Evolutionary conservation across 805 yeast genomes (phyloP), one percentile per base, ranked within the genome.

Genomic region (Lipomyces spencermartinsiae): DNA sequence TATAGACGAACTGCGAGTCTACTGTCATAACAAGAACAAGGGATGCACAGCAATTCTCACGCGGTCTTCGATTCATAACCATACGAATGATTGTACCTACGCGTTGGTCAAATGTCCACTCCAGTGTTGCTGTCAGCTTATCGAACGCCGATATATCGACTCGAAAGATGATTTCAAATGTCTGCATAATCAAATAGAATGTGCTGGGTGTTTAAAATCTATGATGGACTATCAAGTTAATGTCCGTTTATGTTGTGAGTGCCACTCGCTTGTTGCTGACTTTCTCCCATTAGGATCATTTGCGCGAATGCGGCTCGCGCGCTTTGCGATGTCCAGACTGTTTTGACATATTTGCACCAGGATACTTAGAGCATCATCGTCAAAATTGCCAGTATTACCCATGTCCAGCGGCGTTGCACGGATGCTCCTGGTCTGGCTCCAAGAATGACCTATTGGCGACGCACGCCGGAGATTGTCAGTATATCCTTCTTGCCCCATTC

Each of bases 351-450:
- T 43, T 43, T n/a, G 22, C 49, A 0, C 49, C 49, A 9, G 49
- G 49, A 43, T 43, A 16, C 49, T 43, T 43, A n/a, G 49, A 43
- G 49, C 49, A 16, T 43, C 49, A 43, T 5, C 49, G 49, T n/a
- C 49, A 43, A 43, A 43, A 16, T n/a, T 43, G 49, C n/a, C 22
- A 16, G 22, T 43, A 43, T 43, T 43, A 43, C 49, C 49, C 49
- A 8, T 43, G 49, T 8, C 49, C 49, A 1, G 49, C 49, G 22
- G 22, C 49, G n/a, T 43, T 43, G 22, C 49, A 43, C 10, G 49
- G 49, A 14, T 43, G 49, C 49, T 16, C 49, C 25, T 43, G 49
- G 49, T 43, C 49, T 43, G 49, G 49, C 49, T 43, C 49, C 22
- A 43, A 43, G 25, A n/a, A 43, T 3, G 25, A 43, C 10, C n/a